Evolutionary conservation across 2,329 filamentous ascomycete genomes (phyloP), one percentile per base, ranked within the genome.

Genomic region (Fusarium udum): DNA sequence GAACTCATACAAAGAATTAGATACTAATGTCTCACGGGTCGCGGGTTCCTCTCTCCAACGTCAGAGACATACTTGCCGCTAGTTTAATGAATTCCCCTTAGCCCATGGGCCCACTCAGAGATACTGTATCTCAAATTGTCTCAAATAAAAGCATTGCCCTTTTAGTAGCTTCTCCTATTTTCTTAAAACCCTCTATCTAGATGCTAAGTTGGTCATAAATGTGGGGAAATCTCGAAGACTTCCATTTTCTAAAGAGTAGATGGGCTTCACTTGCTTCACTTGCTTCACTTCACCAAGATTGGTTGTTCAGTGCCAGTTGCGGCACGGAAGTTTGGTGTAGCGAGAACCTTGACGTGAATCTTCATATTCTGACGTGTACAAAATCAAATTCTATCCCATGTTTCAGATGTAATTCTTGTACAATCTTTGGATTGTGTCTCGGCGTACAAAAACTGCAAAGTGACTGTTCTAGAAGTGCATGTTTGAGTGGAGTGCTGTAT

Each of bases 11-110:
- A 12, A 28, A 18, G 14, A 31, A 31, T 22, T 22, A 13, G 7
- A 14, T 28, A 39, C 15, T 22, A 13, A 4, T n/a, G 24, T 31
- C 20, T 11, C 15, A n/a, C 5, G 7, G 20, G 18, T 14, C 7
- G 0, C 5, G 20, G 6, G 7, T 2, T 55, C n/a, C n/a, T 28
- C 20, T 16, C 20, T 22, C 6, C 9, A 12, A n/a, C 2, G 11
- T 7, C 5, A 26, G 3, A 4, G 4, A n/a, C 14, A 22, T 9
- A 18, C 22, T 37, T 53, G 12, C 5, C 10, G 14, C 15, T 10
- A 15, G n/a, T 26, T 18, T 39, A 3, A 39, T 7, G 3, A 9
- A 22, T n/a, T 18, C 11, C 34, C 2, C 22, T 22, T 7, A 0
- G 16, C 5, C 13, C 8, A 52, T 15, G 16, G 5, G 7, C n/a